Conservation (phyloP, 2,329 filamentous ascomycete genomes). For the Exophiala sp. region DNA sequence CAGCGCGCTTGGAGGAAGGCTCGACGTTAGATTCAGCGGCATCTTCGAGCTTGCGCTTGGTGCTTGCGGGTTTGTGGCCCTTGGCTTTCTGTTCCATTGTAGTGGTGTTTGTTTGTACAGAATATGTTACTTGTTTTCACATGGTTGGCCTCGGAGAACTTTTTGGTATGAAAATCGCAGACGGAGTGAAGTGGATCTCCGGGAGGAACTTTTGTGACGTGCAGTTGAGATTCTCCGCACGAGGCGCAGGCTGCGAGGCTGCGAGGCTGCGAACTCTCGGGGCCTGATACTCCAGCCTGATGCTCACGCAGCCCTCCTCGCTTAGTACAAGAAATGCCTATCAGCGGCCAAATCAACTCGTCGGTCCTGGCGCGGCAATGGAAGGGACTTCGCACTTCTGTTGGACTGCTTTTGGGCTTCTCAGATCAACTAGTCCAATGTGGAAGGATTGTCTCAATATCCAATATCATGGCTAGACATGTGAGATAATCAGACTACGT, state of each 20-base stretch:
- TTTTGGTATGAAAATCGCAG: neutral
- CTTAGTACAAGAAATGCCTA: too few relatives aligned
- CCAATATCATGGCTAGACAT: too few relatives aligned
- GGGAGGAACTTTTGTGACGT: neutral
- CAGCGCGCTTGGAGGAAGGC: conserved; percentile 9
- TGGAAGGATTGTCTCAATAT: too few relatives aligned
- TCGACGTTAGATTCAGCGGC: neutral
- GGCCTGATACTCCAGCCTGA: too few relatives aligned
- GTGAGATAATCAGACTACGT: too few relatives aligned
- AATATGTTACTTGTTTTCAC: neutral
- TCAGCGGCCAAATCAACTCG: too few relatives aligned
- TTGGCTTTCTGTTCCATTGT: neutral
- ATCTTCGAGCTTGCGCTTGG: conserved; percentile 10
- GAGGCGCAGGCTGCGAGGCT: neutral
- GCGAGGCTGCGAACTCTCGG: too few relatives aligned
- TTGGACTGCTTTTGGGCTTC: too few relatives aligned
- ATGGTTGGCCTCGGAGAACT: neutral
- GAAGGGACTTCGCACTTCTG: too few relatives aligned
- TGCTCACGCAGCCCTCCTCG: too few relatives aligned
- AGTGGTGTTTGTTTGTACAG: neutral
- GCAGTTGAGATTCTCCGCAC: neutral
- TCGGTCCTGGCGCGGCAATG: too few relatives aligned
- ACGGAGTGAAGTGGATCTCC: neutral
- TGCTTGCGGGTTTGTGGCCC: neutral
- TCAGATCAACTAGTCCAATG: too few relatives aligned